Base-by-base conservation (phyloP, 2,329 filamentous ascomycete genomes). In the Cytospora piceae region DNA sequence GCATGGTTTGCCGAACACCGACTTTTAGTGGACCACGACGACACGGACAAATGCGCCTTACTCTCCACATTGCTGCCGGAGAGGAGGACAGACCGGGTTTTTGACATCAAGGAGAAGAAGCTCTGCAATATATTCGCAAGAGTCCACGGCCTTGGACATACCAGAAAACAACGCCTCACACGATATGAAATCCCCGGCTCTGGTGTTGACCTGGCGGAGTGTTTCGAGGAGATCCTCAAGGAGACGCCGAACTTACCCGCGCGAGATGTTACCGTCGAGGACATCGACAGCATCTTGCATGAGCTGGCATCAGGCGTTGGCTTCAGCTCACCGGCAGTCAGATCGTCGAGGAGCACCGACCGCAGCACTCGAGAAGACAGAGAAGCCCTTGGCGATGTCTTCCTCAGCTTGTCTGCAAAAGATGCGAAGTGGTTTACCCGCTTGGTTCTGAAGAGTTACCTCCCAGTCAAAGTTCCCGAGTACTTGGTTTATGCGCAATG, bases 401-500 rank as follows among this genome's bases (percentile, higher is more conserved):
- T 90, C 71, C 79, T 77, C 34, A 83, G 85, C 9, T 73, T 93
- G 12, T 81, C 81, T 55, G 85, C 91, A 3, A 80, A 81, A 53
- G 91, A 96, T 73, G 90, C 89, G 4, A 97, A 97, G 77, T 97
- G 94, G 94, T 82, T 97, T 14, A 91, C 91, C 0, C 85, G 94
- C 4, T 80, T 97, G 34, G 81, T 97, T 7, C 79, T 96, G 32
- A 95, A 96, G 73, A 85, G 89, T 68, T 91, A 89, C 66, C 81
- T 84, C n/a, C 90, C 90, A 0, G 80, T 94, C 0, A 74, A 83
- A 1, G 73, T 96, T 1, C 86, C 93, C 27, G 77, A 80, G 8
- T 69, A 75, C 1, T 74, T 84, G 22, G 77, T 92, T 0, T 81
- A 91, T 56, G 78, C 79, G 15, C 81, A 80, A 22, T 90, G 90